These are phyloP conservation scores for Trichopus zeylanicus DNA, from an alignment of 116 monocot genomes.

Conservation along the genomic window DNA sequence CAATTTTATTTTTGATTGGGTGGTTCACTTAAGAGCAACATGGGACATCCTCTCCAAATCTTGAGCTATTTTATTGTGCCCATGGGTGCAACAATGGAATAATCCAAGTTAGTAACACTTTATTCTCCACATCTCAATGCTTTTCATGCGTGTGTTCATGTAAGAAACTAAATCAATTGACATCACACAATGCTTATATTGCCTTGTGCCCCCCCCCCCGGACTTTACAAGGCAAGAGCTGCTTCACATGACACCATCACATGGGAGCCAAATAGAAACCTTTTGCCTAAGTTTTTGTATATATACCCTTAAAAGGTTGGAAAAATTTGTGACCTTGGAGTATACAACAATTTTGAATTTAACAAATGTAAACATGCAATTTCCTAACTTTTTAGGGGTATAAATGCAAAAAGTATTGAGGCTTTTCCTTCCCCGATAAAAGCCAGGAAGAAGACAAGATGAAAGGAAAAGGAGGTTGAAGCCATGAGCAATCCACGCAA, in stretches of 20 bases:
- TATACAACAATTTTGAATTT: too few relatives aligned
- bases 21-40: too few relatives aligned
- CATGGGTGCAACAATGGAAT: too few relatives aligned
- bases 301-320: background rate
- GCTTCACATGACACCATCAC: conserved; percentile 16
- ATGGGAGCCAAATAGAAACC: conserved; percentile 5
- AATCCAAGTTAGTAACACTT: background rate
- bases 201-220: background rate
- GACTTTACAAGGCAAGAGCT: background rate
- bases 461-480: conserved; percentile 2
- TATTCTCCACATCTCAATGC: background rate
- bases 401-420: background rate
- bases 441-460: background rate
- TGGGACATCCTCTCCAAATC: too few relatives aligned
- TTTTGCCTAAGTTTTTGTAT: background rate
- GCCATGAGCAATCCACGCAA: conserved; percentile 10
- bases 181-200: too few relatives aligned
- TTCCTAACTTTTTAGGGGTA: too few relatives aligned
- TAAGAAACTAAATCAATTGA: too few relatives aligned
- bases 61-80: too few relatives aligned
- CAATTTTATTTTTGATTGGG: too few relatives aligned
- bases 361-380: too few relatives aligned
- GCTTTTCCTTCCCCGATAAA: background rate
- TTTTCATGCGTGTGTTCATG: background rate
- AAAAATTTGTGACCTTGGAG: too few relatives aligned